phyloP scores from a whole-genome alignment of 805 yeast genomes.

The Candida nanaspora region DNA sequence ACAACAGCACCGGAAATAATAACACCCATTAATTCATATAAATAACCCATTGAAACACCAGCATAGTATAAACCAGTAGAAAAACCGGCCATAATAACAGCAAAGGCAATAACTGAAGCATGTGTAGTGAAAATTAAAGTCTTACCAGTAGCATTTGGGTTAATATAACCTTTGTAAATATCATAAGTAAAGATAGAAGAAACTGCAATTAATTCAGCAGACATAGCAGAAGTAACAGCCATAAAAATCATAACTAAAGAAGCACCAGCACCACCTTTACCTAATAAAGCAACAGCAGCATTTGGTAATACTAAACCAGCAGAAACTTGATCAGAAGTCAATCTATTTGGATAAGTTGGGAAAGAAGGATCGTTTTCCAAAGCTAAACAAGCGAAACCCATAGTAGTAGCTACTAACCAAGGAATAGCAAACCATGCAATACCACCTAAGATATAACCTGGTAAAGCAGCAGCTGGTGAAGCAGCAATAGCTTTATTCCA shows the following conservation, averaged over 20 bases:
- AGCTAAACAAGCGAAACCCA: slow-evolving; percentile 81
- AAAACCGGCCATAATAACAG: slow-evolving; percentile 70
- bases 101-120: slow-evolving; percentile 48
- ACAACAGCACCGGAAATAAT: slow-evolving; percentile 82
- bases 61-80: slow-evolving; percentile 79
- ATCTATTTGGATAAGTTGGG: slow-evolving; percentile 70
- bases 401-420: slow-evolving; percentile 69
- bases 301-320: slow-evolving; percentile 78
- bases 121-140: slow-evolving; percentile 66
- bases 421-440: slow-evolving; percentile 91
- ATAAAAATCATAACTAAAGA: slow-evolving; percentile 73
- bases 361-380: slow-evolving; percentile 62
- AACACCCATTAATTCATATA: slow-evolving; percentile 85
- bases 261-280: slow-evolving; percentile 85
- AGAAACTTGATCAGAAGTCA: slow-evolving; percentile 61
- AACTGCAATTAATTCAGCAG: slow-evolving; percentile 85
- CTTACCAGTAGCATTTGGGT: slow-evolving; percentile 74
- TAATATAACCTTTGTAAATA: slow-evolving; percentile 71
- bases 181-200: slow-evolving; percentile 84
- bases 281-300: slow-evolving; percentile 79
- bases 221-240: slow-evolving; percentile 91
- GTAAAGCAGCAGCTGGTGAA: slow-evolving; percentile 74
- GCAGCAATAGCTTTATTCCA: slow-evolving; percentile 88
- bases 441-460: slow-evolving; percentile 86
- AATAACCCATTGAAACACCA: slow-evolving; percentile 77